A percentile compares a stretch with the other conserved stretches of the same genome.
Conservation (phyloP, 306 rosid genomes). For the Potentilla sterilis region DNA sequence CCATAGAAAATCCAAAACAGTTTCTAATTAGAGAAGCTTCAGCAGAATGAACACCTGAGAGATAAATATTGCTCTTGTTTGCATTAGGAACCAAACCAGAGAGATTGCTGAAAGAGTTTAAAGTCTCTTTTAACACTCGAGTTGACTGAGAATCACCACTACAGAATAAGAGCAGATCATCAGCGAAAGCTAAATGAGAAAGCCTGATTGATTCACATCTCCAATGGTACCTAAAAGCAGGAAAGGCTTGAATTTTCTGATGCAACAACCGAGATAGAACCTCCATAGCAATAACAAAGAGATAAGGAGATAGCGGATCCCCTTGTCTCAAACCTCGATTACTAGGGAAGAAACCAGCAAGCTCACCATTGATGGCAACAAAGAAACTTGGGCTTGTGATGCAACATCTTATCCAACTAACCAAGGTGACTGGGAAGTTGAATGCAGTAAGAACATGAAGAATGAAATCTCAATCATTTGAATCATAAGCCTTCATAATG, state of each 20-base stretch:
- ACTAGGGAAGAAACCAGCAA: not conserved
- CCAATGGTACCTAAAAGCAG: too few species aligned
- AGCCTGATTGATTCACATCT: too few species aligned
- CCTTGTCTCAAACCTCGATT: not conserved
- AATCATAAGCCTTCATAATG: not conserved
- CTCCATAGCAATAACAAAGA: not conserved
- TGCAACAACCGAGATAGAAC: not conserved
- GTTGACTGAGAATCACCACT: not conserved
- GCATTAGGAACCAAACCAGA: not conserved
- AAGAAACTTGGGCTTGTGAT: not conserved
- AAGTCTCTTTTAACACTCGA: not conserved
- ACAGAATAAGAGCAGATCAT: not conserved
- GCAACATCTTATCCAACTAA: not conserved
- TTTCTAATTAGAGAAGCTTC: not conserved
- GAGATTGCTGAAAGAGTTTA: not conserved
- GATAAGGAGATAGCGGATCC: not conserved
- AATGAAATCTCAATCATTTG: not conserved
- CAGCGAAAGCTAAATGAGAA: not conserved
- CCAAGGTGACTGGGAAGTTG: not conserved
- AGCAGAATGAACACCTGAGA: not conserved
- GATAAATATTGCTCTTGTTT: not conserved
- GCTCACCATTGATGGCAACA: not conserved
- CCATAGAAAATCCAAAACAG: not conserved
- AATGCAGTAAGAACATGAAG: not conserved
- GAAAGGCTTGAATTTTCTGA: not conserved